Evolutionary conservation across 2,329 filamentous ascomycete genomes (phyloP).

Genomic region (Mariannaea sp.): DNA sequence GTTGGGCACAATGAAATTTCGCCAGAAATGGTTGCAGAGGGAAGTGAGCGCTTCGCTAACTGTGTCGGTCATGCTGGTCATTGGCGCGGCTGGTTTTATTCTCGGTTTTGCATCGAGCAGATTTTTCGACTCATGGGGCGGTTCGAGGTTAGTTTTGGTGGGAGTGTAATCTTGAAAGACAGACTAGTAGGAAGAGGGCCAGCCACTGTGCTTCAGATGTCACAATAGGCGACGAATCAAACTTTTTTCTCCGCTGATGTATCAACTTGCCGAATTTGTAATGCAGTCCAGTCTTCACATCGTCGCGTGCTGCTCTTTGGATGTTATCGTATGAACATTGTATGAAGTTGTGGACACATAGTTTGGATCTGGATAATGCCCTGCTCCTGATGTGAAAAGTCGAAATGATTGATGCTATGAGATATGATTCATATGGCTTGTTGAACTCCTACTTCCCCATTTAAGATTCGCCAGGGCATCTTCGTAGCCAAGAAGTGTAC

Average conservation of each 20-base stretch:
- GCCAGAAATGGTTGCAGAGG: constrained; percentile 25
- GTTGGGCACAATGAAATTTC: constrained; percentile 20
- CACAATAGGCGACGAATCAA: neutral
- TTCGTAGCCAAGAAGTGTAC: constrained; percentile 9
- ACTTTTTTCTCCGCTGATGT: neutral
- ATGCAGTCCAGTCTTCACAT: neutral
- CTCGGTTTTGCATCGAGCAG: constrained; percentile 24
- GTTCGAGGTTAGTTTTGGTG: neutral
- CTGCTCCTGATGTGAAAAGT: neutral
- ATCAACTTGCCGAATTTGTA: neutral
- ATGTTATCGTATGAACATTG: neutral
- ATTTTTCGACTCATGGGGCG: constrained; percentile 18
- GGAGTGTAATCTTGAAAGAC: neutral
- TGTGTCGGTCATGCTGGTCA: constrained; percentile 27
- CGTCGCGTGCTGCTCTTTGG: neutral
- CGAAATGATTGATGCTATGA: neutral
- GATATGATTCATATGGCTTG: neutral
- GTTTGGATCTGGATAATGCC: neutral
- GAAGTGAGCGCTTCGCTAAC: constrained; percentile 29
- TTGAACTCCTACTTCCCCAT: neutral
- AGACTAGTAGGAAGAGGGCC: neutral
- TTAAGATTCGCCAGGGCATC: neutral
- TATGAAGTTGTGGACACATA: neutral
- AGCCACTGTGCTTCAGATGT: constrained; percentile 2
- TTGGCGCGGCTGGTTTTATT: constrained; percentile 24